Evolutionary conservation across 192 early-diverging fungal genomes (phyloP), one percentile per base, ranked within the genome.

Genomic region (Coemansia sp.): DNA sequence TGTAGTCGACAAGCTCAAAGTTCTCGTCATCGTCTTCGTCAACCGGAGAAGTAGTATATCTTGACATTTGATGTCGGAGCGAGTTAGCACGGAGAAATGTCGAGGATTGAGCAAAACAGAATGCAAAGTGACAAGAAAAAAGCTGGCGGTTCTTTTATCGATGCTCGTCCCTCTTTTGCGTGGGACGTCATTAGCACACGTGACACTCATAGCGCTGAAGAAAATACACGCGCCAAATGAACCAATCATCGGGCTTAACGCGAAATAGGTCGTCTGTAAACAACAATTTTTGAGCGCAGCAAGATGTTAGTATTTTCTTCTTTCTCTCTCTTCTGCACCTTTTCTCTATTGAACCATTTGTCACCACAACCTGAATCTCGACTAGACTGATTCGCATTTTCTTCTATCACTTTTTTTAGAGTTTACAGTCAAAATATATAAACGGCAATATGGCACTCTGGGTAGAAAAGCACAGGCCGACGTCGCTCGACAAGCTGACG

Each of bases 391-490:
- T 43, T 43, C 18, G 15, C 15, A 43, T 43, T 43, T 43, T 43
- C 15, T 43, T 14, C 42, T 14, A 14, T 43, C 11, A 14, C 18
- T 17, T 12, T 43, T 5, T 43, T 5, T 14, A 43, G 15, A 10
- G 2, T 4, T 17, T 43, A 53, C 3, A 38, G 6, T 4, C n/a
- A n/a, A 53, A 33, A 38, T 11, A 15, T 15, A 38, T 38, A 38
- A 9, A 53, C 53, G 45, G 18, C 3, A 44, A 39, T 33, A 78
- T 78, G 74, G 69, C 68, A n/a, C 81, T 99, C 30, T 99, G 92
- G 92, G 91, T 93, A 51, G 96, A 99, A 80, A 94, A 94, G 67
- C 86, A 99, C 78, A 81, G 94, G 40, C 96, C 96, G 27, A 75
- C 62, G 51, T 71, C 82, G 27, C 87, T 98, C 48, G 89, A 91